A percentile compares a stretch with the other conserved stretches of the same genome.
Evolutionary conservation across 176 grass and related monocot genomes (phyloP).

Genomic region (Dendrocalamus sinicus): DNA sequence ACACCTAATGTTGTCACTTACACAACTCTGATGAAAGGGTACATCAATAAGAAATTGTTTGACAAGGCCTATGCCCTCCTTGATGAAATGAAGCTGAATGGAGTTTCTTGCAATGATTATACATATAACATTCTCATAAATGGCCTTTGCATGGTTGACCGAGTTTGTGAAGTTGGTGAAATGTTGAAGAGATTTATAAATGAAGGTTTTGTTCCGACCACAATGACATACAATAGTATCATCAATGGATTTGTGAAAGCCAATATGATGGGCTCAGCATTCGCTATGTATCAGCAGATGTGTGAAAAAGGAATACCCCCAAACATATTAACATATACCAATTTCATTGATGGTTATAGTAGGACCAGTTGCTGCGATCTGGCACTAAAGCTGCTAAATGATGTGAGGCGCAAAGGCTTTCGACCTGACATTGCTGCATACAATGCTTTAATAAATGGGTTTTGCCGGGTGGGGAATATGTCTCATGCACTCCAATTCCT

Average conservation of each 20-base stretch:
- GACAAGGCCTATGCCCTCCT: conserved; percentile 59
- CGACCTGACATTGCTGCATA: conserved; percentile 55
- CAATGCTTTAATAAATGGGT: conserved; percentile 64
- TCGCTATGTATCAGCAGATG: conserved; percentile 69
- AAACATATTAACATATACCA: conserved; percentile 79
- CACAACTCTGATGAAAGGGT: conserved; percentile 69
- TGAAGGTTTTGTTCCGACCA: conserved; percentile 77
- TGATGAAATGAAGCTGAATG: conserved; percentile 62
- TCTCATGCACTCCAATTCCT: conserved; percentile 63
- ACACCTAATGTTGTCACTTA: conserved; percentile 77
- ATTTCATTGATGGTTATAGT: conserved; percentile 80
- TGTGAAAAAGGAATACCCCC: conserved; percentile 56
- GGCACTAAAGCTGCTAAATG: conserved; percentile 75
- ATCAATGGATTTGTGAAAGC: conserved; percentile 73
- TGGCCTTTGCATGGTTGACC: conserved; percentile 54
- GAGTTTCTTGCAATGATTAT: conserved; percentile 70
- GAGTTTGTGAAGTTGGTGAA: conserved; percentile 62
- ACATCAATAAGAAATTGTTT: conserved; percentile 58
- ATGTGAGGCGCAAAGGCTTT: conserved; percentile 61
- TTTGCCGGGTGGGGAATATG: conserved; percentile 76
- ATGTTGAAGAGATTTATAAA: conserved; percentile 69
- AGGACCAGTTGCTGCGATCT: conserved; percentile 66
- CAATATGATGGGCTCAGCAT: conserved; percentile 60
- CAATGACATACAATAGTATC: conserved; percentile 85
- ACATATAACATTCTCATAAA: conserved; percentile 78